Conservation (phyloP, 2,329 filamentous ascomycete species). For the Mariannaea elegans region DNA sequence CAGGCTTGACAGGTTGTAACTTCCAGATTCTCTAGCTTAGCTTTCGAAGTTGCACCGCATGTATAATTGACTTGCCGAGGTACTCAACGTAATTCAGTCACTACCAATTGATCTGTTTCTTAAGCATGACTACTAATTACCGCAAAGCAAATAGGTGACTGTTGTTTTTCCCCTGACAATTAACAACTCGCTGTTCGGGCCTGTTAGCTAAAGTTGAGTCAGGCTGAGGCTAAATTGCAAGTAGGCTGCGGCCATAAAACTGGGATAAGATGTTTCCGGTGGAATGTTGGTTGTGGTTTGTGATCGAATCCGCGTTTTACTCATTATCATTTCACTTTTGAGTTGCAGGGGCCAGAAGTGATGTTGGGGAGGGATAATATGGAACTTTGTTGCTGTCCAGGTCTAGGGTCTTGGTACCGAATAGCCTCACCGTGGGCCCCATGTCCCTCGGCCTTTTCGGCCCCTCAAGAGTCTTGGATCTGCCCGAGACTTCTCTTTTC, state of each 20-base stretch:
- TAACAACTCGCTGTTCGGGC: not conserved
- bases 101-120: not conserved
- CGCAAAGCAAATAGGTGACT: not conserved
- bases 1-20: not conserved
- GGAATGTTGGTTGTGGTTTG: not conserved
- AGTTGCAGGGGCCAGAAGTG: not conserved
- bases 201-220: not conserved
- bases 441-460: not conserved
- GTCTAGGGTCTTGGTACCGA: not conserved
- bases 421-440: not conserved
- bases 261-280: not conserved
- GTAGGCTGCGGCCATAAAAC: not conserved
- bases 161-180: not conserved
- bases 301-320: conserved; percentile 1
- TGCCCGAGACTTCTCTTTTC: not conserved
- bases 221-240: not conserved
- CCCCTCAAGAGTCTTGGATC: not conserved
- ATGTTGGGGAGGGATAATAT: not conserved
- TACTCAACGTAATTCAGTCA: not conserved
- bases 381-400: not conserved
- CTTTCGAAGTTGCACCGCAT: not conserved
- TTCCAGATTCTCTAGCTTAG: not conserved
- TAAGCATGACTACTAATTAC: conserved; percentile 2
- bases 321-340: not conserved
- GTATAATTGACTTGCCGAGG: not conserved